phyloP scores from a whole-genome alignment of 257 asterid species.

The Gentiana dahurica region DNA sequence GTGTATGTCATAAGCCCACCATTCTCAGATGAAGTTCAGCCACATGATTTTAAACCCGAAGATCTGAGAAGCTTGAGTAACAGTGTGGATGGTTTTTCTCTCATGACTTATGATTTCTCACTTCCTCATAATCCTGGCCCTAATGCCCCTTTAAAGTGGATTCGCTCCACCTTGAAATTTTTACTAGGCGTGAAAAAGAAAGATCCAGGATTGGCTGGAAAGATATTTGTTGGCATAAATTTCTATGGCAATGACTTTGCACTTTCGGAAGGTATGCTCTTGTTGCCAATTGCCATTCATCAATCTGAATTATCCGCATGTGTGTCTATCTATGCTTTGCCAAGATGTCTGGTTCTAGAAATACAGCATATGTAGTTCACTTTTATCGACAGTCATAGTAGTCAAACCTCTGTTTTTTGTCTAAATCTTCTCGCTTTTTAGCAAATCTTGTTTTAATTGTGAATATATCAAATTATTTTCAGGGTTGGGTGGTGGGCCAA shows the following conservation, averaged over 20 bases:
- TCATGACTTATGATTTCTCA: constrained; percentile 95
- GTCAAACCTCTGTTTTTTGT: background rate
- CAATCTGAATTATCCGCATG: background rate
- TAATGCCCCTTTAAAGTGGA: constrained; percentile 90
- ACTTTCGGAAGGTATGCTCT: constrained; percentile 61
- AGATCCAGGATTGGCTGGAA: constrained; percentile 32
- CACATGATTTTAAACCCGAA: constrained; percentile 70
- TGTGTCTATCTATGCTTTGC: background rate
- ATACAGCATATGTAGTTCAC: background rate
- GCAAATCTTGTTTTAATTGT: background rate
- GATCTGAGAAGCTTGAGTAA: constrained; percentile 54
- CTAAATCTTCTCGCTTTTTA: background rate
- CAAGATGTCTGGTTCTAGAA: background rate
- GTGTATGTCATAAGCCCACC: constrained; percentile 91
- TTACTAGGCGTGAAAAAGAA: constrained; percentile 35
- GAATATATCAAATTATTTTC: constrained; percentile 9
- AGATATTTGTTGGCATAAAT: constrained; percentile 66
- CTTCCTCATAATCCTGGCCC: constrained; percentile 96
- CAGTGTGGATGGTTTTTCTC: constrained; percentile 82
- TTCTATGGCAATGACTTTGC: constrained; percentile 87
- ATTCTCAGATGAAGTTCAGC: constrained; percentile 50
- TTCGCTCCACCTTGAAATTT: constrained; percentile 48
- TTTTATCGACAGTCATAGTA: background rate
- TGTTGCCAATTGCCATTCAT: background rate
- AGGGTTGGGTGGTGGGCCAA: constrained; percentile 88